These are phyloP conservation scores for barley (Hordeum vulgare) DNA, from an alignment of 176 grass and related monocot species.

Conservation along the genomic window MorexV3_pseudomolecules_assembly NC_058519.1:158337229-158337728, in stretches of 20 bases:
- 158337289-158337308: slow-evolving; percentile 67
- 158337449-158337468: slow-evolving; percentile 52
- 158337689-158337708: slow-evolving; percentile 59
- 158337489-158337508: slow-evolving; percentile 64
- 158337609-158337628: slow-evolving; percentile 76
- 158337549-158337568: slow-evolving; percentile 65
- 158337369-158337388: slow-evolving; percentile 67
- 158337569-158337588: slow-evolving; percentile 15
- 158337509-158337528: slow-evolving; percentile 48
- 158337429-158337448: slow-evolving; percentile 61
- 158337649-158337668: slow-evolving; percentile 48
- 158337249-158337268: slow-evolving; percentile 87
- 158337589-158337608: slow-evolving; percentile 43
- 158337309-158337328: slow-evolving; percentile 89
- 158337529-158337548: slow-evolving; percentile 39
- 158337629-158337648: slow-evolving; percentile 74
- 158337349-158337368: slow-evolving; percentile 90
- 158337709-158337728: slow-evolving; percentile 25
- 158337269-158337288: slow-evolving; percentile 63
- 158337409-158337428: slow-evolving; percentile 72
- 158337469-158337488: slow-evolving; percentile 58
- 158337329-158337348: slow-evolving; percentile 89
- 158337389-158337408: slow-evolving; percentile 87
- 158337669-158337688: slow-evolving; percentile 58
- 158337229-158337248: slow-evolving; percentile 69